Base-by-base conservation (phyloP, 768 basidiomycete genomes). In the Kwoniella mangroviensis region DNA sequence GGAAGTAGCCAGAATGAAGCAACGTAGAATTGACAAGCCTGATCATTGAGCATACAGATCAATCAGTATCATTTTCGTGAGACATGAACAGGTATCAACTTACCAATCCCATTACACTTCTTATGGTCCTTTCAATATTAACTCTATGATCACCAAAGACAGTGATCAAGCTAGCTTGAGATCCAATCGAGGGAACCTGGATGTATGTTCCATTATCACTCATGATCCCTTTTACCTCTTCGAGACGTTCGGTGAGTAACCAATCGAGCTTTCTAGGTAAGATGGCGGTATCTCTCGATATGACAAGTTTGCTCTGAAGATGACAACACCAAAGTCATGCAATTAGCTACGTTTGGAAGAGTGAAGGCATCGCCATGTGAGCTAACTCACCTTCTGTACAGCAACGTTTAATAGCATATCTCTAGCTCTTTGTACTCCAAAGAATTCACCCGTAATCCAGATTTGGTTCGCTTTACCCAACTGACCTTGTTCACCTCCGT, bases 371-470 rank as follows among this genome's bases (percentile, higher is more conserved):
- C n/a, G n/a, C n/a, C 6, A 34, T 34, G 34, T 34, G 34, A 26
- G 42, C n/a, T 41, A 61, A 21, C 86, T 41, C 69, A 92, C 94
- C 88, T 98, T 98, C 79, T 87, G 90, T 67, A 90, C 85, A 6
- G 94, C 92, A 21, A 93, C 86, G 81, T 95, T 91, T 83, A 90
- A 90, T 11, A 99, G 85, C 95, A 97, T 98, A 79, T 98, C 96
- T 73, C 92, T 87, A 12, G 96, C 96, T 61, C 96, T 86, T 81
- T 96, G 93, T 12, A 98, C 95, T 19, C 92, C 92, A 73, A 98
- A 96, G 81, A 96, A 97, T 83, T 98, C 96, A 52, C 96, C 96
- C 0, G 96, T 98, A 76, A 99, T 94, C 91, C 92, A 99, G 70
- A 98, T 91, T 22, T 90, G 84, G 80, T 92, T 93, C 69, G 86